These are phyloP conservation scores for Takashimella koratensis DNA, from an alignment of 1,284 basidiomycete species.

Conservation along the genomic window DNA sequence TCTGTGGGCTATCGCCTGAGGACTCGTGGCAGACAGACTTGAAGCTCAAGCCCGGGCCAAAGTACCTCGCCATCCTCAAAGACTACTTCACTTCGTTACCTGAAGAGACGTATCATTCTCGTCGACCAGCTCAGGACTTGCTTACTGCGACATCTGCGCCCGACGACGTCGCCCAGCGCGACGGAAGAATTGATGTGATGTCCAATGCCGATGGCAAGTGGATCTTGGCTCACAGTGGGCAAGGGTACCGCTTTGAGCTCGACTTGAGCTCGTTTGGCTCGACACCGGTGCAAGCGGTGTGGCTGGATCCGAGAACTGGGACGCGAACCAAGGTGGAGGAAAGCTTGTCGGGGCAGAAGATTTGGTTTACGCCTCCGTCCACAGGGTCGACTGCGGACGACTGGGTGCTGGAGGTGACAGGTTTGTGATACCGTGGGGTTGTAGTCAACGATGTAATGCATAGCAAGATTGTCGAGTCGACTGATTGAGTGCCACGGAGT, in stretches of 20 bases:
- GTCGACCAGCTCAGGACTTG: constrained; percentile 4
- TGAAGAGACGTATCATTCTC: background rate
- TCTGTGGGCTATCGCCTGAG: constrained; percentile 1
- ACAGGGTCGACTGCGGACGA: constrained; percentile 3
- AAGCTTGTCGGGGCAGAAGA: background rate
- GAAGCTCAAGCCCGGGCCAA: constrained; percentile 1
- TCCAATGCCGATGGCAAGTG: background rate
- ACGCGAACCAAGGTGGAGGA: background rate
- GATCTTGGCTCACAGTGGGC: constrained; percentile 1
- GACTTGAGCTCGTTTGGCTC: constrained; percentile 1
- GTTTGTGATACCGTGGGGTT: too few species aligned
- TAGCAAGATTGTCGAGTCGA: too few species aligned
- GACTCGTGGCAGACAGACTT: background rate
- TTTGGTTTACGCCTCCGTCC: background rate
- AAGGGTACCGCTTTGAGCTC: constrained; percentile 2
- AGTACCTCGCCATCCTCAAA: background rate
- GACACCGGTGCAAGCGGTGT: background rate
- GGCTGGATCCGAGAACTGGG: constrained; percentile 4
- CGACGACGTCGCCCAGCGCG: background rate
- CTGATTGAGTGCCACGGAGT: too few species aligned
- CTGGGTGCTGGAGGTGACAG: constrained; percentile 2
- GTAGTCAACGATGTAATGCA: too few species aligned
- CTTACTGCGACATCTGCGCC: constrained; percentile 1
- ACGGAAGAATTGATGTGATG: constrained; percentile 8
- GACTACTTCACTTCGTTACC: constrained; percentile 3